Conservation (phyloP, 345 rosid genomes). For the Eucalyptus erythrocorys region DNA sequence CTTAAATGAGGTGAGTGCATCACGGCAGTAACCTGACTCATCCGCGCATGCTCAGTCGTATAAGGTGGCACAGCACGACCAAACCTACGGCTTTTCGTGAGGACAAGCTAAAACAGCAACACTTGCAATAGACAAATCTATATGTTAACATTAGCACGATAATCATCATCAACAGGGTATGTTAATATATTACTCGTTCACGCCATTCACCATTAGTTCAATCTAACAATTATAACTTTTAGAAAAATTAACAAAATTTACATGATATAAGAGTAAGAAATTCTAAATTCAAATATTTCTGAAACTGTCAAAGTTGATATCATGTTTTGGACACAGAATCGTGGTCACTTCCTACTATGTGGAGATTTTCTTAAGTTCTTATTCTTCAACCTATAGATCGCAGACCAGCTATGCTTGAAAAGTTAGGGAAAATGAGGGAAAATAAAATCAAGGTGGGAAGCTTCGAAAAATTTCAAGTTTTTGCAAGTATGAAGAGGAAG, state of each 20-base stretch:
- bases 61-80: not conserved
- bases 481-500: not conserved
- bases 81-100: not conserved
- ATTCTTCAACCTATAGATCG: not conserved
- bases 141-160: not conserved
- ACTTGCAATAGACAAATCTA: not conserved
- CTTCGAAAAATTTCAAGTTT: not conserved
- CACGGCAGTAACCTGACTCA: not conserved
- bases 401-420: not conserved
- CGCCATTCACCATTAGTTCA: not conserved
- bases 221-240: not conserved
- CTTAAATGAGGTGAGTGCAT: not conserved
- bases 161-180: not conserved
- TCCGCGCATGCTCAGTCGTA: not conserved
- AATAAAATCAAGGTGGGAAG: not conserved
- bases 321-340: not conserved
- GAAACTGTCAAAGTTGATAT: not conserved
- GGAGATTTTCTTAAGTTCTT: not conserved
- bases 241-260: not conserved
- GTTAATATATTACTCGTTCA: not conserved
- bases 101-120: not conserved
- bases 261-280: not conserved
- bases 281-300: accelerated
- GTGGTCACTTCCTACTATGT: not conserved
- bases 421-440: not conserved